Percentiles rank a stretch among this genome's conserved stretches.
phyloP scores from a whole-genome alignment of 805 yeast species.

The Saturnispora diversa region DNA sequence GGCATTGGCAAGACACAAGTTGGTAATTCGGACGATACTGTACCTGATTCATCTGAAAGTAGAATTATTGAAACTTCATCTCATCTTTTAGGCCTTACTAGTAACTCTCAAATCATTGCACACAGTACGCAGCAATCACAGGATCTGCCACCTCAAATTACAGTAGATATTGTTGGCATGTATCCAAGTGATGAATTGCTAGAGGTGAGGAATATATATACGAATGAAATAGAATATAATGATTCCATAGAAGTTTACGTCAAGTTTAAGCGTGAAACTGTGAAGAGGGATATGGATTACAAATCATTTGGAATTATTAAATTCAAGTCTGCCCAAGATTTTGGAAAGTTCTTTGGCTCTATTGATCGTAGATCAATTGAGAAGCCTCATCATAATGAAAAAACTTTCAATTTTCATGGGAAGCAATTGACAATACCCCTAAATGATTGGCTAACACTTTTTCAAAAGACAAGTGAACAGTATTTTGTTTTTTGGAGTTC shows the following conservation, averaged over 20 bases:
- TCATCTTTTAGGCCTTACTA: background rate
- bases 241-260: conserved; percentile 14
- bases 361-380: background rate
- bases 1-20: background rate
- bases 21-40: background rate
- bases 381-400: background rate
- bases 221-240: conserved; percentile 5
- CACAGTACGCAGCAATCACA: conserved; percentile 5
- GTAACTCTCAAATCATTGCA: conserved; percentile 6
- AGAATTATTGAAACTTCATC: conserved; percentile 1
- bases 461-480: background rate
- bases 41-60: background rate
- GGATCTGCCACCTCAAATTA: background rate
- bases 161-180: conserved; percentile 9
- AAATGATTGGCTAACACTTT: conserved; percentile 1
- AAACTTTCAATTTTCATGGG: background rate
- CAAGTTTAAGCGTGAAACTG: conserved; percentile 1
- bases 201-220: conserved; percentile 2
- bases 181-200: conserved; percentile 11
- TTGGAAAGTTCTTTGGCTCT: conserved; percentile 2
- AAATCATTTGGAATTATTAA: conserved; percentile 6
- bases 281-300: background rate
- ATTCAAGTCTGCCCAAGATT: background rate
- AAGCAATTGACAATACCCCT: background rate
- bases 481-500: conserved; percentile 1